phyloP scores from a whole-genome alignment of 2,329 filamentous ascomycete species.

The Teratosphaeria epicoccoides region DNA sequence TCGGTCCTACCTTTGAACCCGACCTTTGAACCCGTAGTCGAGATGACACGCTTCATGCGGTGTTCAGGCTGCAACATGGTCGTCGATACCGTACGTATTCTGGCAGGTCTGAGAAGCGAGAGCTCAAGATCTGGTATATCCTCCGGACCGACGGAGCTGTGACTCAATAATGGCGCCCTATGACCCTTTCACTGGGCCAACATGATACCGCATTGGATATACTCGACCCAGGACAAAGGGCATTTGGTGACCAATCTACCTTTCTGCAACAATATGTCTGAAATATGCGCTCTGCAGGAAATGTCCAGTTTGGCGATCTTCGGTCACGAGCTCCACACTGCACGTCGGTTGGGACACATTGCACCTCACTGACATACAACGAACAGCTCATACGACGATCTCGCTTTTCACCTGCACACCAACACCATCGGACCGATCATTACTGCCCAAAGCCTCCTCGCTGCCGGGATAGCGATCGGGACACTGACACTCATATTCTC shows the following conservation, averaged over 20 bases:
- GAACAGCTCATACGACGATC: conserved; percentile 43
- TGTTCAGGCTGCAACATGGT: not conserved
- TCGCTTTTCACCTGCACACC: conserved; percentile 45
- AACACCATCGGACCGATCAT: conserved; percentile 52
- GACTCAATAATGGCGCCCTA: not conserved
- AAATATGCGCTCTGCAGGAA: not conserved
- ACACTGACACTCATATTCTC: conserved; percentile 48
- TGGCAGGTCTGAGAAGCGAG: not conserved
- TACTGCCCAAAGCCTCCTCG: conserved; percentile 42
- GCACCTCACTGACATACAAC: not conserved
- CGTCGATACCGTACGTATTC: not conserved
- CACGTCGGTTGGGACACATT: not conserved
- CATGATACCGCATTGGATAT: not conserved
- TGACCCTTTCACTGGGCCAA: not conserved
- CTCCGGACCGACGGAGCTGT: not conserved
- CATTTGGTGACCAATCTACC: too few species aligned
- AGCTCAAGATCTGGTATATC: not conserved
- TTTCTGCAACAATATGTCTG: not conserved
- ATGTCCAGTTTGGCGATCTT: not conserved
- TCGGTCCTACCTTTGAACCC: too few species aligned
- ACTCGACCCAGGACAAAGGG: too few species aligned
- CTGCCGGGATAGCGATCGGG: conserved; percentile 37
- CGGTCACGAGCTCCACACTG: not conserved
- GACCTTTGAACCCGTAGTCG: not conserved
- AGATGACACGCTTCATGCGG: not conserved